These are phyloP conservation scores for Gypsophila paniculata DNA, from an alignment of 179 eudicot genomes.

Conservation along the genomic window DNA sequence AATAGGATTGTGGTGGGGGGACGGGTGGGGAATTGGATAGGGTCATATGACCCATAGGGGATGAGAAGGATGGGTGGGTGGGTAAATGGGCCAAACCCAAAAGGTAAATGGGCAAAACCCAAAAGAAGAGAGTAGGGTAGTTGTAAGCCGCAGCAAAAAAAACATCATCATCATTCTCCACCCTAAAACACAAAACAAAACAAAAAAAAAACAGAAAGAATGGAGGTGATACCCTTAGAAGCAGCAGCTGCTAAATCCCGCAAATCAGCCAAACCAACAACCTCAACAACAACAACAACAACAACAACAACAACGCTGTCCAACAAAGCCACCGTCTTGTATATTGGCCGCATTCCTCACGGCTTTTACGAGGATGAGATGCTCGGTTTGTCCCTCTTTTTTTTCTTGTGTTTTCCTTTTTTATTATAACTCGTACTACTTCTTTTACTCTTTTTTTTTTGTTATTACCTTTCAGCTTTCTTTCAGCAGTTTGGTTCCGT, in stretches of 20 bases:
- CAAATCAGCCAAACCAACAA: slow-evolving; percentile 29
- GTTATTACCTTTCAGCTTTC: slow-evolving; percentile 43
- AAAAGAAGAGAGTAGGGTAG: too few species aligned
- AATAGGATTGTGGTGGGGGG: too few species aligned
- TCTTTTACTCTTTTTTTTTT: not conserved
- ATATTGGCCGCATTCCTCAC: slow-evolving; percentile 83
- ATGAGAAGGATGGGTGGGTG: too few species aligned
- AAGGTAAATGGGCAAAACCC: too few species aligned
- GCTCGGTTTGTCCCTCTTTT: slow-evolving; percentile 44
- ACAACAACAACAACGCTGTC: slow-evolving; percentile 19
- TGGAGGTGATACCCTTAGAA: slow-evolving; percentile 46
- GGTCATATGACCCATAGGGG: too few species aligned
- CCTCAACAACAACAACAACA: slow-evolving; percentile 3
- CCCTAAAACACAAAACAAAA: too few species aligned
- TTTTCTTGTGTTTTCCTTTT: not conserved
- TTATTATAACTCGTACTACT: too few species aligned
- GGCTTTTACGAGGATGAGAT: slow-evolving; percentile 90
- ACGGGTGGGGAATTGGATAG: too few species aligned
- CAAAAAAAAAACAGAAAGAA: not conserved
- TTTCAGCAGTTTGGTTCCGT: slow-evolving; percentile 72
- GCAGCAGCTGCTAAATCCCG: slow-evolving; percentile 62
- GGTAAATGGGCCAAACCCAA: too few species aligned
- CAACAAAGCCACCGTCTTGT: slow-evolving; percentile 58
- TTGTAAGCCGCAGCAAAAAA: too few species aligned
- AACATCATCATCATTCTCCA: too few species aligned